Base-by-base conservation (phyloP, 1,139 yeast species). In the Yamadazyma oceani region DNA sequence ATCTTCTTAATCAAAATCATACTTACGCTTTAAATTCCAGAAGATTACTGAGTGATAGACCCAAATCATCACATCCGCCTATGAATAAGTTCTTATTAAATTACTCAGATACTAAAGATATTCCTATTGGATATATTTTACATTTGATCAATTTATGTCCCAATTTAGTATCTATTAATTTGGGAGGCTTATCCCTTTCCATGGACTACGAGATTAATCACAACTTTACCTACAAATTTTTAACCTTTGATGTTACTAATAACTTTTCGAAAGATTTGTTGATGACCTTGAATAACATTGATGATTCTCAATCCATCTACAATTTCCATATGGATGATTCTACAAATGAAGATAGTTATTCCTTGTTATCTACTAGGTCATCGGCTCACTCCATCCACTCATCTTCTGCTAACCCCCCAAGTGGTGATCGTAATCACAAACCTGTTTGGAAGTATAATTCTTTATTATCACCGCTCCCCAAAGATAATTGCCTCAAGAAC, bases 101-200 rank as follows among this genome's bases (percentile, higher is more conserved):
- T 51, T 82, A 81, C 52, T 71, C 85, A 2, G 65, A 73, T 16
- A 71, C 80, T 13, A 77, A 71, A 48, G 94, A 85, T 57, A 51
- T 85, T 4, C 94, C 94, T 1, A 62, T 81, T 33, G 94, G 92
- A 0, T 76, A 78, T 49, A 51, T 84, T 6, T 54, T 84, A 22
- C 88, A 82, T 55, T 52, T 84, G 32, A 54, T 85, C 28, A 70
- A 70, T 28, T 58, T 75, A 26, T 84, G 94, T 51, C 79, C 79
- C 6, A 80, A 82, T 46, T 50, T 84, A 29, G 58, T 53, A 8
- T 52, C 60, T 7, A 49, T 84, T 16, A 67, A 82, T 46, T 54
- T 85, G 15, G 79, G 77, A n/a, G 72, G 72, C 35, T 48, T 84
- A 15, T 69, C 79, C 1, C 55, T 83, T 13, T 78, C 82, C 12